Percentiles rank a stretch among this genome's conserved stretches.
Evolutionary conservation across 2,329 filamentous ascomycete species (phyloP).

Genomic region (Cytospora schulzeri): DNA sequence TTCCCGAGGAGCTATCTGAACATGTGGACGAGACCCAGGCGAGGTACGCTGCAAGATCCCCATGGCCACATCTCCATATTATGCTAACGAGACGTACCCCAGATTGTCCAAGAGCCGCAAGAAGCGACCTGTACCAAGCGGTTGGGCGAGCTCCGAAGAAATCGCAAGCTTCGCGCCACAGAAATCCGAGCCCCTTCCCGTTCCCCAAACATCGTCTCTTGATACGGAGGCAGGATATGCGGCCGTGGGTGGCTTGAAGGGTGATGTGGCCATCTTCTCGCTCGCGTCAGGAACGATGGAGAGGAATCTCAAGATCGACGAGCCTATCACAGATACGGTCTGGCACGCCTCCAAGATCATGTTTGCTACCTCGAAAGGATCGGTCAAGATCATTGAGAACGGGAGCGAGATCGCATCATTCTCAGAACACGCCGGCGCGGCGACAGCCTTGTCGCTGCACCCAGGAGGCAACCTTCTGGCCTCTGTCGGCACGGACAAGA

Average conservation of each 20-base stretch:
- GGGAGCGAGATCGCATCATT: constrained; percentile 71
- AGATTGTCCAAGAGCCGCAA: constrained; percentile 87
- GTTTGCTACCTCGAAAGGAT: constrained; percentile 73
- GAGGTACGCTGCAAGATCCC: constrained; percentile 58
- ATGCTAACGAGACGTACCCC: constrained; percentile 13
- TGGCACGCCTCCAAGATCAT: constrained; percentile 72
- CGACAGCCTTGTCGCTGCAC: constrained; percentile 77
- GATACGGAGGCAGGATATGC: constrained; percentile 63
- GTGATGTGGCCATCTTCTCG: constrained; percentile 75
- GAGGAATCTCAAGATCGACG: constrained; percentile 65
- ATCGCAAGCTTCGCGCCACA: constrained; percentile 55
- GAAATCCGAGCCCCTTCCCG: constrained; percentile 49
- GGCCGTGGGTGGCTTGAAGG: constrained; percentile 74
- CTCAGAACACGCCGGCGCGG: constrained; percentile 79
- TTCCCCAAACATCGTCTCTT: constrained; percentile 53
- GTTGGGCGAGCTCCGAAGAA: constrained; percentile 77
- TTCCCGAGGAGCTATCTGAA: constrained; percentile 71
- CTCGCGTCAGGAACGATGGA: constrained; percentile 68
- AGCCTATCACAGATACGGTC: constrained; percentile 65
- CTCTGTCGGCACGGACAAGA: constrained; percentile 89
- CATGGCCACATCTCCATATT: neutral
- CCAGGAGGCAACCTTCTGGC: constrained; percentile 81
- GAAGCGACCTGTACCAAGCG: constrained; percentile 83
- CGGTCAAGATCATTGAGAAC: constrained; percentile 77
- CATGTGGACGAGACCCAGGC: constrained; percentile 81